Evolutionary conservation across 1,139 yeast species (phyloP).

Genomic region (Geotrichum cucujoidarum): DNA sequence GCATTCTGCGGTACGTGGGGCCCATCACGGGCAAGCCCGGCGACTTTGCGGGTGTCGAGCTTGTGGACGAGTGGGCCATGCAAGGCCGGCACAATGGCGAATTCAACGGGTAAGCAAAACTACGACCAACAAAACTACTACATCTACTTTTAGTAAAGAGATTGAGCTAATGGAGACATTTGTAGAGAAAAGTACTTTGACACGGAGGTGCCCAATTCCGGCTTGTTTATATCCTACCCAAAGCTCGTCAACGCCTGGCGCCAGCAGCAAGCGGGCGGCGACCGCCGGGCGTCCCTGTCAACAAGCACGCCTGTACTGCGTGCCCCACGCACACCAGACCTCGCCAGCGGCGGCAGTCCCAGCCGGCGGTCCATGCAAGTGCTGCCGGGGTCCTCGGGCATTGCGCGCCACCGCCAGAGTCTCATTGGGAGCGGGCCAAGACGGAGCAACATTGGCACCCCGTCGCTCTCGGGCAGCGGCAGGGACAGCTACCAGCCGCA

Average conservation of each 20-base stretch:
- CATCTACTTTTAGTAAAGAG: background rate
- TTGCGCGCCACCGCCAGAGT: constrained; percentile 9
- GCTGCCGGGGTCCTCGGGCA: constrained; percentile 6
- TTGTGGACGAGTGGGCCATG: constrained; percentile 55
- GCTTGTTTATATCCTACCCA: constrained; percentile 25
- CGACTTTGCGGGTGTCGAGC: constrained; percentile 82
- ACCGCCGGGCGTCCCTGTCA: constrained; percentile 5
- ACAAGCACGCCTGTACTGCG: constrained; percentile 4
- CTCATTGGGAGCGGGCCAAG: constrained; percentile 2
- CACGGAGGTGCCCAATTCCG: constrained; percentile 23
- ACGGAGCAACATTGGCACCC: constrained; percentile 1
- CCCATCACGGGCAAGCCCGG: constrained; percentile 70
- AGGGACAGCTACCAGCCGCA: no score
- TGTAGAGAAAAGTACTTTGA: constrained; percentile 14
- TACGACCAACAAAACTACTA: background rate
- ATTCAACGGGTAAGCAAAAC: constrained; percentile 41
- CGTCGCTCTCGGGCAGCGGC: background rate
- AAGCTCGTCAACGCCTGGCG: constrained; percentile 13
- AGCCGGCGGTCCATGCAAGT: constrained; percentile 8
- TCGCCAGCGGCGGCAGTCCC: background rate
- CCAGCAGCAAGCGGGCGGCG: constrained; percentile 6
- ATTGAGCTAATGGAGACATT: background rate
- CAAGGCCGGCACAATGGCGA: constrained; percentile 80
- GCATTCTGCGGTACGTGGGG: constrained; percentile 69
- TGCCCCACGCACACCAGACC: constrained; percentile 9